Percentiles rank a stretch among this genome's conserved stretches.
Conservation (phyloP, 495 filamentous ascomycete genomes). For the Acidomyces sp. region DNA sequence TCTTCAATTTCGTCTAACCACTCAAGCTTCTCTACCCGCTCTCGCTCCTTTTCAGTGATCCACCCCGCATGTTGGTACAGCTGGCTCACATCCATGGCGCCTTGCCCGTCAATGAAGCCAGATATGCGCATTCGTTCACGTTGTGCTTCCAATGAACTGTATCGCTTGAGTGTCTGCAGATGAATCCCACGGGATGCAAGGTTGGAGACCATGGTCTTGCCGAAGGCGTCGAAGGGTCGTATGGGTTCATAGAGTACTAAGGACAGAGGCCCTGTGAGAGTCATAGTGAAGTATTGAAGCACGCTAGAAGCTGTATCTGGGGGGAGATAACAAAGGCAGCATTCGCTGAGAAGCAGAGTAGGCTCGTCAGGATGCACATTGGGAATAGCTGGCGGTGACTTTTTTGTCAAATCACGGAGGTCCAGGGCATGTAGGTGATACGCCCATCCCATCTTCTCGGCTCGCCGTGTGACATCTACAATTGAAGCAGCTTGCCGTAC, state of each 20-base stretch:
- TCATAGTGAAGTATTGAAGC: slow-evolving; percentile 51
- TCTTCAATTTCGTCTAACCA: slow-evolving; percentile 94
- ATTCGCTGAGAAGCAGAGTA: slow-evolving; percentile 81
- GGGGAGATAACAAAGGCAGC: slow-evolving; percentile 80
- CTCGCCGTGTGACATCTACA: slow-evolving; percentile 1
- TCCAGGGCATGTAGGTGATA: slow-evolving; percentile 78
- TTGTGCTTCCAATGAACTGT: slow-evolving; percentile 52
- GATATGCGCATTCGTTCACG: slow-evolving; percentile 45
- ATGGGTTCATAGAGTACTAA: slow-evolving; percentile 84
- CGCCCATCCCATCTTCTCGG: slow-evolving; percentile 12
- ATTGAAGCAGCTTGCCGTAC: slow-evolving; percentile 1
- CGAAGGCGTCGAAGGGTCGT: slow-evolving; percentile 69
- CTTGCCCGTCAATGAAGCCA: slow-evolving; percentile 44
- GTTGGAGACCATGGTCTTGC: slow-evolving; percentile 80
- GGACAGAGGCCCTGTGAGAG: slow-evolving; percentile 39
- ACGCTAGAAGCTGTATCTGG: slow-evolving; percentile 46
- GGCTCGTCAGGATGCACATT: slow-evolving; percentile 40
- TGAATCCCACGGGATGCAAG: slow-evolving; percentile 71
- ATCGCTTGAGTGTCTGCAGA: slow-evolving; percentile 67
- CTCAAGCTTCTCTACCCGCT: slow-evolving; percentile 64
- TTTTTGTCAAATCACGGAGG: slow-evolving; percentile 45
- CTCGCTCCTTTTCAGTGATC: slow-evolving; percentile 60
- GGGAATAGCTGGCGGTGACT: slow-evolving; percentile 20
- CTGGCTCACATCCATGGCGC: slow-evolving; percentile 54
- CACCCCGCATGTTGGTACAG: slow-evolving; percentile 55